Percentiles rank a stretch among this genome's conserved stretches.
Conservation (phyloP, 805 yeast genomes). For the Wickerhamomyces strasburgensis region DNA sequence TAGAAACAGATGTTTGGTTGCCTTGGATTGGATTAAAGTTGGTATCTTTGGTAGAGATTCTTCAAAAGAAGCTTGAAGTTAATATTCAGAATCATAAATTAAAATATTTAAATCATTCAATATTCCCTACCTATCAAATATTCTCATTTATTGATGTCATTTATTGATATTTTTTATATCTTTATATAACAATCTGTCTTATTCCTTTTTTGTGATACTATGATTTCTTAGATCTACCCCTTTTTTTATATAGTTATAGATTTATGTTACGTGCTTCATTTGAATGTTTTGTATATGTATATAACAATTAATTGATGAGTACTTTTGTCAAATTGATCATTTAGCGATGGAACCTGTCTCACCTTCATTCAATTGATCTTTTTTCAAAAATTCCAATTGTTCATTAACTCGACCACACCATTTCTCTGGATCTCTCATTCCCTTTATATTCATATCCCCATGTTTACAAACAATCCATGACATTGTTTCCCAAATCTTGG, state of each 20-base stretch:
- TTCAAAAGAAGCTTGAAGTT: conserved; percentile 24
- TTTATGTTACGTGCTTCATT: too few species aligned
- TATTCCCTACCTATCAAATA: background rate
- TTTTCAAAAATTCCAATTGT: conserved; percentile 33
- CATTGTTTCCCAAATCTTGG: conserved; percentile 25
- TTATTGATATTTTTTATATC: too few species aligned
- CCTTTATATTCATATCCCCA: conserved; percentile 33
- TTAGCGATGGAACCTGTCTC: background rate
- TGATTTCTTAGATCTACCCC: too few species aligned
- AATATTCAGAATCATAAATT: too few species aligned
- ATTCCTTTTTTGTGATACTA: too few species aligned
- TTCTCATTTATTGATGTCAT: background rate
- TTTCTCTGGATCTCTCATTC: conserved; percentile 32
- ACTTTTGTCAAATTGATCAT: background rate
- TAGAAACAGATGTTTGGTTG: conserved; percentile 81
- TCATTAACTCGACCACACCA: conserved; percentile 35
- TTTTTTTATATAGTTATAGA: too few species aligned
- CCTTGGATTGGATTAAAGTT: conserved; percentile 86
- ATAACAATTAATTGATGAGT: background rate
- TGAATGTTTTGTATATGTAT: too few species aligned
- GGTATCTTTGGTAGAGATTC: conserved; percentile 88
- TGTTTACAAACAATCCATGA: conserved; percentile 27
- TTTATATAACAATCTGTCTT: too few species aligned
- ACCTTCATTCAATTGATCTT: conserved; percentile 8
- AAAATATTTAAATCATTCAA: too few species aligned